Percentiles rank a stretch among this genome's conserved stretches.
These are phyloP conservation scores for Allodekkera sacchari DNA, from an alignment of 805 yeast species.

Conservation along the genomic window DNA sequence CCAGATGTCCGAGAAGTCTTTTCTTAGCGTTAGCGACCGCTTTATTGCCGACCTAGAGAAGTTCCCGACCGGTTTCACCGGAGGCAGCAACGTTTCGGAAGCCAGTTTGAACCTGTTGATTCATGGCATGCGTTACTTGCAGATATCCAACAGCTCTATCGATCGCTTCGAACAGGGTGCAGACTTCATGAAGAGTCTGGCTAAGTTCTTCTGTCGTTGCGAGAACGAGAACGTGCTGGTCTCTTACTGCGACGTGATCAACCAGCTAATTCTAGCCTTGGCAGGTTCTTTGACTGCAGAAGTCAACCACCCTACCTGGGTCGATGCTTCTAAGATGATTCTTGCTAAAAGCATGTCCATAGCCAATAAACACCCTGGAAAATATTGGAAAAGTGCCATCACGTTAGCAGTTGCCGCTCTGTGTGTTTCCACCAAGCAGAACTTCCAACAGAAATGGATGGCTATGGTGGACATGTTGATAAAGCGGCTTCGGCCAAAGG, in stretches of 20 bases:
- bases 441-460: conserved; percentile 70
- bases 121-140: conserved; percentile 85
- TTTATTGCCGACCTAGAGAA: conserved; percentile 90
- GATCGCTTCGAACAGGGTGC: conserved; percentile 91
- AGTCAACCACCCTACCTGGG: conserved; percentile 94
- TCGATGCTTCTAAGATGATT: conserved; percentile 62
- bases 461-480: conserved; percentile 53
- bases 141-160: conserved; percentile 73
- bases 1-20: conserved; percentile 78
- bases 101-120: conserved; percentile 66
- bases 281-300: conserved; percentile 89
- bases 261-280: conserved; percentile 66
- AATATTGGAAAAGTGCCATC: conserved; percentile 60
- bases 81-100: conserved; percentile 19
- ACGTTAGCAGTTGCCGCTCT: conserved; percentile 64
- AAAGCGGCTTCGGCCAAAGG: conserved; percentile 58
- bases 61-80: conserved; percentile 46
- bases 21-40: conserved; percentile 83
- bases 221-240: conserved; percentile 55
- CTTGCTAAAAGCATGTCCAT: conserved; percentile 39
- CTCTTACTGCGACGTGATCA: conserved; percentile 81
- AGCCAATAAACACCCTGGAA: conserved; percentile 33
- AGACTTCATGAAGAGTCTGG: conserved; percentile 76
- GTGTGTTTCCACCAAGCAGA: conserved; percentile 71
- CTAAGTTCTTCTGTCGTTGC: conserved; percentile 69